Evolutionary conservation across 2,329 filamentous ascomycete species (phyloP).

Genomic region (Trichoderma sp.): DNA sequence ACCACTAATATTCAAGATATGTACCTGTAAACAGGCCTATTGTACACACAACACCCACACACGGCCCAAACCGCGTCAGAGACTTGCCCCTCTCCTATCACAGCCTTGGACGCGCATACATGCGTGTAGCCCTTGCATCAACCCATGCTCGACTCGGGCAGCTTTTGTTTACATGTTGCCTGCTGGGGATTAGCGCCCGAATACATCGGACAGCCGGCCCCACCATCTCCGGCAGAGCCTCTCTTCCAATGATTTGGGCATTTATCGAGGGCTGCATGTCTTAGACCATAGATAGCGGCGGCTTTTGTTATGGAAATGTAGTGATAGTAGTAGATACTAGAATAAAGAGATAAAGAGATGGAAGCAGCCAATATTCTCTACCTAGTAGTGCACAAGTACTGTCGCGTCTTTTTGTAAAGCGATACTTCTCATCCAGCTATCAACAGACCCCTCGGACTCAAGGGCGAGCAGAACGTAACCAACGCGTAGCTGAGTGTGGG

Average conservation of each 20-base stretch:
- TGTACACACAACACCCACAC: neutral
- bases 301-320: neutral
- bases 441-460: neutral
- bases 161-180: slow-evolving; percentile 51
- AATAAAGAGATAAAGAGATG: too few species aligned
- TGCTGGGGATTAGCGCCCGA: slow-evolving; percentile 39
- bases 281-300: neutral
- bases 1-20: neutral
- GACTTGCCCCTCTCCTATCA: slow-evolving; percentile 5
- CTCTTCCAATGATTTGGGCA: slow-evolving; percentile 30
- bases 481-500: neutral
- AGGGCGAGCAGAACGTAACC: neutral
- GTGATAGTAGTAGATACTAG: neutral
- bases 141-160: neutral
- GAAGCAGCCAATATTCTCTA: neutral
- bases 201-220: slow-evolving; percentile 26
- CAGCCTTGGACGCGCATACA: neutral
- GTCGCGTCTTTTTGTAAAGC: neutral
- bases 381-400: neutral
- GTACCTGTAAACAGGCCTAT: neutral
- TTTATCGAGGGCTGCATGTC: neutral
- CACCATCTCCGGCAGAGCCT: slow-evolving; percentile 29
- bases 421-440: neutral
- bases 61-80: neutral
- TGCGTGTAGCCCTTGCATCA: slow-evolving; percentile 12